Evolutionary conservation across 176 grass and related monocot genomes (phyloP).

Genomic region (bread wheat (Triticum aestivum)): DNA sequence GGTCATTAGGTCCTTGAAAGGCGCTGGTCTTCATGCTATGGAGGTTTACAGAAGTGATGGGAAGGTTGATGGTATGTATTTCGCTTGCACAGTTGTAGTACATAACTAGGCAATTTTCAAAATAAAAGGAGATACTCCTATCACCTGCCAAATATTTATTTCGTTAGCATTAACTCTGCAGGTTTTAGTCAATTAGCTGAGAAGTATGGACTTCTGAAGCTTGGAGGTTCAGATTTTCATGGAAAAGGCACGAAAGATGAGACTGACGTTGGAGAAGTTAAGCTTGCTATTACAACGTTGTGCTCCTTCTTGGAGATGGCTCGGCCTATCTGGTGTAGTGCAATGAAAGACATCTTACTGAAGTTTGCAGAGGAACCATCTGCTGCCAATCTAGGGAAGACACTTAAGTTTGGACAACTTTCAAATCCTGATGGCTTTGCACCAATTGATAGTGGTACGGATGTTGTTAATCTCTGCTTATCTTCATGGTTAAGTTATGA

Average conservation of each 20-base stretch:
- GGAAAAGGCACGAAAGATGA: conserved; percentile 80
- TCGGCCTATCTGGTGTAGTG: conserved; percentile 75
- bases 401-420: conserved; percentile 61
- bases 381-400: conserved; percentile 56
- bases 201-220: conserved; percentile 71
- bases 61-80: conserved; percentile 63
- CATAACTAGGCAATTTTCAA: conserved; percentile 24
- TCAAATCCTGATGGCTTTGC: conserved; percentile 25
- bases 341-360: conserved; percentile 68
- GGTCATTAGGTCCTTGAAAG: conserved; percentile 69
- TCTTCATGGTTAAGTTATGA: conserved; percentile 70
- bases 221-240: conserved; percentile 98
- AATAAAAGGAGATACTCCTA: neutral
- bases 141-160: conserved; percentile 20
- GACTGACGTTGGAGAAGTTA: conserved; percentile 72
- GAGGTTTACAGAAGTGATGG: conserved; percentile 97
- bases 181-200: conserved; percentile 82
- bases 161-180: conserved; percentile 28
- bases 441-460: conserved; percentile 28
- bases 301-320: conserved; percentile 72
- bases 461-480: conserved; percentile 63
- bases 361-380: conserved; percentile 70
- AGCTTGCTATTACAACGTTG: conserved; percentile 61
- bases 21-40: conserved; percentile 79
- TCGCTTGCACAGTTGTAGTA: conserved; percentile 23